Conservation (phyloP, 148 eudicot species). For the Bassia scoparia region DNA sequence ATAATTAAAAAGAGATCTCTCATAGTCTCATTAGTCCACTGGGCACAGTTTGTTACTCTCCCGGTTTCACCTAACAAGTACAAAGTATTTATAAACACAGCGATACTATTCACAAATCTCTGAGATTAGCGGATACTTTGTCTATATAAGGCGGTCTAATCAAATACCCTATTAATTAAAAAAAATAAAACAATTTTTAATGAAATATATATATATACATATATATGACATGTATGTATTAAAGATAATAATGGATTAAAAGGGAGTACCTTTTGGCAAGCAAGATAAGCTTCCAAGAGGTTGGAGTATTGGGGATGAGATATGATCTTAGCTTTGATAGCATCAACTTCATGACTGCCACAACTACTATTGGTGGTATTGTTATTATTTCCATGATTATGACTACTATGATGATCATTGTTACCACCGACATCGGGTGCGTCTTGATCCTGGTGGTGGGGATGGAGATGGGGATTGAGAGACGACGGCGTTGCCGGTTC, state of each 20-base stretch:
- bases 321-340: slow-evolving; percentile 78
- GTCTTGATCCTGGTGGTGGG: slow-evolving; percentile 18
- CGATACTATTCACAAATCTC: neutral
- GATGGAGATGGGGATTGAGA: slow-evolving; percentile 13
- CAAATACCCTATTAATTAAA: neutral
- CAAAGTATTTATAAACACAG: neutral
- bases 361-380: slow-evolving; percentile 8
- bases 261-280: slow-evolving; percentile 75
- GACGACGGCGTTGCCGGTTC: neutral
- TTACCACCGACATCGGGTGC: neutral
- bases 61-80: too few relatives aligned
- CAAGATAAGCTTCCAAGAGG: slow-evolving; percentile 85
- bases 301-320: slow-evolving; percentile 88
- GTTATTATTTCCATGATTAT: neutral
- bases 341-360: slow-evolving; percentile 46
- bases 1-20: too few relatives aligned
- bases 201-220: too few relatives aligned
- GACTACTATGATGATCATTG: neutral
- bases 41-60: too few relatives aligned
- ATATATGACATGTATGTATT: neutral
- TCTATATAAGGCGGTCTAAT: neutral
- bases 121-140: neutral
- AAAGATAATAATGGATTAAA: neutral
- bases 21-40: too few relatives aligned
- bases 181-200: too few relatives aligned